Conservation (phyloP, 2,329 filamentous ascomycete species). For the Alternaria tenuissima region DNA sequence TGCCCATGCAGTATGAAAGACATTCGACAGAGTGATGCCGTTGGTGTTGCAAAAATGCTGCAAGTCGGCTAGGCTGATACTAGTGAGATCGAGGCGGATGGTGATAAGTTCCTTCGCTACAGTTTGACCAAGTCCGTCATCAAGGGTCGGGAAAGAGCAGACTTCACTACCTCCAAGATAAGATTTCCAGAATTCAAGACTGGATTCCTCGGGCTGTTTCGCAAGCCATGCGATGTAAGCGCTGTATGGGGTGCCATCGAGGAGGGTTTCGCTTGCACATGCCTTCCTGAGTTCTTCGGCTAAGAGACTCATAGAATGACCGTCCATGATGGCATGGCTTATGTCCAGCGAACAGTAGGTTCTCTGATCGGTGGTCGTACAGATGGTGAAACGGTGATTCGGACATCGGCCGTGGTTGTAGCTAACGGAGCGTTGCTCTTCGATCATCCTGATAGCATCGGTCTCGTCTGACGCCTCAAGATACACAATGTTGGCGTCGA, state of each 20-base stretch:
- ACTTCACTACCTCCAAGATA: slow-evolving; percentile 43
- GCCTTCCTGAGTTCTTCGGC: slow-evolving; percentile 39
- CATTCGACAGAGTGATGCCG: slow-evolving; percentile 59
- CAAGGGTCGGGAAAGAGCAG: slow-evolving; percentile 44
- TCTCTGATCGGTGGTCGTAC: slow-evolving; percentile 29
- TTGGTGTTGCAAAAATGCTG: slow-evolving; percentile 52
- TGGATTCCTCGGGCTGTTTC: slow-evolving; percentile 34
- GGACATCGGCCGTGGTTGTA: slow-evolving; percentile 37
- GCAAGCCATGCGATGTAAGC: slow-evolving; percentile 44
- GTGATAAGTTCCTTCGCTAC: slow-evolving; percentile 34
- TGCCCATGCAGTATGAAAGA: slow-evolving; percentile 54
- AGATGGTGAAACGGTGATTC: slow-evolving; percentile 46
- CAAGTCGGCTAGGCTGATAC: slow-evolving; percentile 36
- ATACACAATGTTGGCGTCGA: slow-evolving; percentile 36
- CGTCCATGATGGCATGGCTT: slow-evolving; percentile 49
- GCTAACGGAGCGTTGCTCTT: slow-evolving; percentile 31
- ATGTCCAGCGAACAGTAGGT: slow-evolving; percentile 45
- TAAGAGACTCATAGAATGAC: slow-evolving; percentile 44
- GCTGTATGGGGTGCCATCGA: slow-evolving; percentile 41
- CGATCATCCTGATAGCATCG: slow-evolving; percentile 32
- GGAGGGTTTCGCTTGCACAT: slow-evolving; percentile 32
- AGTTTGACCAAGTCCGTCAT: slow-evolving; percentile 26
- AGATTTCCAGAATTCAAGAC: slow-evolving; percentile 43
- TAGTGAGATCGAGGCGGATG: slow-evolving; percentile 40
- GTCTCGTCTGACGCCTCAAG: slow-evolving; percentile 29